Percentiles rank a stretch among this genome's conserved stretches.
Evolutionary conservation across 2,329 filamentous ascomycete species (phyloP).

Genomic region (Fusarium duplospermum): DNA sequence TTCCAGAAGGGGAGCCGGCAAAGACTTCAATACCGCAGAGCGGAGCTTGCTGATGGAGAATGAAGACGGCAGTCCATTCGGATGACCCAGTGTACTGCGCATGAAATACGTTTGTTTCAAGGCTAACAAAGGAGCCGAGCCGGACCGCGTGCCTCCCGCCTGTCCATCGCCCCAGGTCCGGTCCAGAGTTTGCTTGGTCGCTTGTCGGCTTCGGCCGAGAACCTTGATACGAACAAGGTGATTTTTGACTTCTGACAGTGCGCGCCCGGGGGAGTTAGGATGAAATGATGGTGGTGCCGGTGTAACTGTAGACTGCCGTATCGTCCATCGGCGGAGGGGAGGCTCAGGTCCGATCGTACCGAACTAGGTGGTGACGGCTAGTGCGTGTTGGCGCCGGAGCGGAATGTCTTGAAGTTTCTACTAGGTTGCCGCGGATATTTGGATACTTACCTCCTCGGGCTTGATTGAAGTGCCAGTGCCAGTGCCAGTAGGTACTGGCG

Average conservation of each 20-base stretch:
- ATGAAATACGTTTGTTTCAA: slow-evolving; percentile 19
- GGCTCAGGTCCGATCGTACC: neutral
- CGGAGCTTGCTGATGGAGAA: slow-evolving; percentile 27
- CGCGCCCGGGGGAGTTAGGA: neutral
- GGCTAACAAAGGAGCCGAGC: slow-evolving; percentile 41
- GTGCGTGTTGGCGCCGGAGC: slow-evolving; percentile 4
- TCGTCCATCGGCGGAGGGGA: neutral
- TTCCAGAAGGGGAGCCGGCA: slow-evolving; percentile 15
- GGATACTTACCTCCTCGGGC: neutral
- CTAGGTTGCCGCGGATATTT: slow-evolving; percentile 14
- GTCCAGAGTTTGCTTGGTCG: slow-evolving; percentile 21
- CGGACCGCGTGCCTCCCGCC: slow-evolving; percentile 38
- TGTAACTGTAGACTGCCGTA: slow-evolving; percentile 9
- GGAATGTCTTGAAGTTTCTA: slow-evolving; percentile 17
- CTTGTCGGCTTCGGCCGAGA: slow-evolving; percentile 32
- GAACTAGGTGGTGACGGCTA: neutral
- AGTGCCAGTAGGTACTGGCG: slow-evolving; percentile 2
- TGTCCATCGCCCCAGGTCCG: slow-evolving; percentile 33
- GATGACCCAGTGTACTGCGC: neutral
- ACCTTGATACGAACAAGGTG: slow-evolving; percentile 11
- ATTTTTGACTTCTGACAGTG: slow-evolving; percentile 9
- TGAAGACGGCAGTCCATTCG: slow-evolving; percentile 10
- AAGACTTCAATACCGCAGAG: slow-evolving; percentile 23
- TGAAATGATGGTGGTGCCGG: neutral
- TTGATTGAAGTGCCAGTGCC: neutral